These are phyloP conservation scores for Stentor coeruleus DNA, from an alignment of 73 alveolate species.

Conservation along the genomic window DNA sequence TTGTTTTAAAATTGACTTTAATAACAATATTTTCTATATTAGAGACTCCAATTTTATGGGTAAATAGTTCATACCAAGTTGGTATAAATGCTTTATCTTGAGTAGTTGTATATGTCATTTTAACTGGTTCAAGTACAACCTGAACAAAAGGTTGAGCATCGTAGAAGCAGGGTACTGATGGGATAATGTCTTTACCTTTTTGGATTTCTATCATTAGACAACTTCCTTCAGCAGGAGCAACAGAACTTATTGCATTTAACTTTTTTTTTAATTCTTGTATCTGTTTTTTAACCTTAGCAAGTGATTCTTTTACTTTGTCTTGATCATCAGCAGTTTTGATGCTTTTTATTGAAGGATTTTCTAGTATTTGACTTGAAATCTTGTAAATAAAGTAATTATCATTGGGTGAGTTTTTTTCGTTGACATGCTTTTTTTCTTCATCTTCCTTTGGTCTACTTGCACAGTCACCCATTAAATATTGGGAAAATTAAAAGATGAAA, in stretches of 20 bases:
- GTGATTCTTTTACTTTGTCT: background rate
- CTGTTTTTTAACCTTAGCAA: background rate
- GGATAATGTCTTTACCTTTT: conserved; percentile 3
- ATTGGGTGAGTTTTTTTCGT: background rate
- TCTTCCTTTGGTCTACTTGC: conserved; percentile 1
- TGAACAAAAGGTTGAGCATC: background rate
- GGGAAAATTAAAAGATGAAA: too few species aligned
- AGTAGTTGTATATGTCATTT: background rate
- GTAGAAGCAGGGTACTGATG: background rate
- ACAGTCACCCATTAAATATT: conserved; percentile 13
- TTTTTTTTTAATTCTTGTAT: too few species aligned
- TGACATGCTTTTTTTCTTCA: background rate
- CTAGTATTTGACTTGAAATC: background rate
- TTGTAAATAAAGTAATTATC: background rate
- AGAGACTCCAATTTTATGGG: background rate
- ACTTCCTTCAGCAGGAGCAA: background rate
- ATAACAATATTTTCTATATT: background rate
- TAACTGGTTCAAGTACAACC: background rate
- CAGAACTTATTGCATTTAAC: too few species aligned
- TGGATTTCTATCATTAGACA: background rate
- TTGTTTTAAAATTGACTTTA: background rate
- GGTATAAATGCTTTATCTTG: background rate
- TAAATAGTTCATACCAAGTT: background rate
- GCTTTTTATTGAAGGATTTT: background rate
- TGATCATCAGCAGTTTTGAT: conserved; percentile 2